These are phyloP conservation scores for Fusarium cicatricum DNA, from an alignment of 2,329 filamentous ascomycete genomes.

Conservation along the genomic window DNA sequence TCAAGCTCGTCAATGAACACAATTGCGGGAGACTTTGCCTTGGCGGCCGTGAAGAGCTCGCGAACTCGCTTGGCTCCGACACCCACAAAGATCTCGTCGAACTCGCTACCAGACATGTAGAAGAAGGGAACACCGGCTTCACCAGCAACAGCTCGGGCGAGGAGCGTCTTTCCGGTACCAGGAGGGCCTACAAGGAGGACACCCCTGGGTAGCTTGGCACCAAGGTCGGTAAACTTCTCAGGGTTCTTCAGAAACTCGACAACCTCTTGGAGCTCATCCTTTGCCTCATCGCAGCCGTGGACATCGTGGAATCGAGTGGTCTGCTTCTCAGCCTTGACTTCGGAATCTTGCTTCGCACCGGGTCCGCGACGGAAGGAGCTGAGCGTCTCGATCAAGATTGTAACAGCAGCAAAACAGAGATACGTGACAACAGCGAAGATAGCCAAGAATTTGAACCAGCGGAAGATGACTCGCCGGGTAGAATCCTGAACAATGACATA, in stretches of 20 bases:
- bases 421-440: constrained; percentile 83
- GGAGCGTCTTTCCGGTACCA: constrained; percentile 95
- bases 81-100: constrained; percentile 97
- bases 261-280: constrained; percentile 96
- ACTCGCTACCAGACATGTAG: constrained; percentile 99
- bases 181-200: constrained; percentile 94
- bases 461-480: constrained; percentile 79
- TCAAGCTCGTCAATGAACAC: constrained; percentile 96
- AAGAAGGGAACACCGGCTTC: constrained; percentile 99
- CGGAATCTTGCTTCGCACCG: constrained; percentile 75
- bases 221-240: constrained; percentile 90
- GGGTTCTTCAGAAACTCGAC: constrained; percentile 96
- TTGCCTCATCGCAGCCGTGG: constrained; percentile 96
- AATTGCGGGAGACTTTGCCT: constrained; percentile 87
- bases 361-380: constrained; percentile 79
- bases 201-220: constrained; percentile 96
- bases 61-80: constrained; percentile 96
- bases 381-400: constrained; percentile 82
- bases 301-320: constrained; percentile 92
- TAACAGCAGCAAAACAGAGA: constrained; percentile 79
- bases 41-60: constrained; percentile 86
- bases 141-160: constrained; percentile 93
- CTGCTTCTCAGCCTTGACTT: constrained; percentile 93
- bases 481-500: constrained; percentile 97
- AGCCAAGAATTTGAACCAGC: constrained; percentile 88